Percentiles rank a stretch among this genome's conserved stretches.
Conservation (phyloP, 768 basidiomycete genomes). For the Boletus pseudopeckii region DNA sequence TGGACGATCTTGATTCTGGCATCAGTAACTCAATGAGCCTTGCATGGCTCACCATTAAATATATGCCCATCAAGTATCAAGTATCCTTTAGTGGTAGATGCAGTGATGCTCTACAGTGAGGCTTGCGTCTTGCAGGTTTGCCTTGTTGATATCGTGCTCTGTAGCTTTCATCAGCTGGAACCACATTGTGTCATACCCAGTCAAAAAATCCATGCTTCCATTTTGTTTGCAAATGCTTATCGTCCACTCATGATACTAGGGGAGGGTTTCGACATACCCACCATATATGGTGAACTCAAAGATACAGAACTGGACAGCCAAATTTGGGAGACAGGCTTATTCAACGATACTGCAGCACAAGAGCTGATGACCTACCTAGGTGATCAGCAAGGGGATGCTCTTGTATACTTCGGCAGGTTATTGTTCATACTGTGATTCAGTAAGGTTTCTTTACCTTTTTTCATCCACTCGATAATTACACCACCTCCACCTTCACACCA, state of each 20-base stretch:
- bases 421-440: constrained; percentile 22
- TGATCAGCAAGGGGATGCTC: constrained; percentile 12
- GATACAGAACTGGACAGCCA: constrained; percentile 1
- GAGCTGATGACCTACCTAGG: constrained; percentile 10
- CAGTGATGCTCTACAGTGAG: constrained; percentile 17
- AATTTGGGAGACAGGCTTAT: constrained; percentile 22
- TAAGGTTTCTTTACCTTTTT: constrained; percentile 1
- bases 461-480: neutral
- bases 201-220: constrained; percentile 25
- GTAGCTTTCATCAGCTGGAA: constrained; percentile 14
- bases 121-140: neutral
- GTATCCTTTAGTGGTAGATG: constrained; percentile 18
- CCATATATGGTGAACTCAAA: neutral
- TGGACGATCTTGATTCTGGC: constrained; percentile 25
- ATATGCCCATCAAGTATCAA: constrained; percentile 23
- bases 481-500: neutral
- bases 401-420: constrained; percentile 16
- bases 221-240: constrained; percentile 22
- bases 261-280: constrained; percentile 24
- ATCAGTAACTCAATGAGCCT: constrained; percentile 18
- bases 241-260: constrained; percentile 15
- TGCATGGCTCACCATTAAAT: constrained; percentile 18
- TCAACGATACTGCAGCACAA: constrained; percentile 16
- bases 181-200: constrained; percentile 27
- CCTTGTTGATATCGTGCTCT: neutral